Conservation (phyloP, 306 rosid genomes). For the Sicyos baderoa region DNA sequence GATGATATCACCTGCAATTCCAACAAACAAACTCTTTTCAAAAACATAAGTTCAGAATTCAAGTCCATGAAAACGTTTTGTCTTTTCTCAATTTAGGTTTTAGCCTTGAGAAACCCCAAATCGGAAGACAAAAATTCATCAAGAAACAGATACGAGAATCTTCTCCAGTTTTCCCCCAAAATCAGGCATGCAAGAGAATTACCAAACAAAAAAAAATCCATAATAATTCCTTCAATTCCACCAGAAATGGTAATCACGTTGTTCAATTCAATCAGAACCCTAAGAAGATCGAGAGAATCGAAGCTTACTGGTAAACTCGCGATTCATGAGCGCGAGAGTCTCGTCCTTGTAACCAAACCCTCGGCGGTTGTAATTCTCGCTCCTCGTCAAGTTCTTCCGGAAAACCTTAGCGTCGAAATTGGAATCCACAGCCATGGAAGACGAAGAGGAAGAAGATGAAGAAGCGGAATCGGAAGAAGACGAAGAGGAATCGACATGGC, state of each 20-base stretch:
- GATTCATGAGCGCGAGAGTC: slow-evolving; percentile 75
- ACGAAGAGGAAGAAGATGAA: slow-evolving; percentile 21
- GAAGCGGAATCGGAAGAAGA: not conserved
- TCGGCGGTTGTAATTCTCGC: slow-evolving; percentile 72
- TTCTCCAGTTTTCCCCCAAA: slow-evolving; percentile 1
- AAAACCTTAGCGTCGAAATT: slow-evolving; percentile 78
- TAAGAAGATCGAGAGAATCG: not conserved
- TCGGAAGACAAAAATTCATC: not conserved
- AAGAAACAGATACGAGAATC: not conserved
- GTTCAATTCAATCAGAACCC: not conserved
- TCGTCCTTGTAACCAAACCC: slow-evolving; percentile 88
- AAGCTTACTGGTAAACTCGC: slow-evolving; percentile 73
- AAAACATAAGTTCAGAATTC: not conserved
- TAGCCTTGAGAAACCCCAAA: not conserved
- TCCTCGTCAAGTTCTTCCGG: slow-evolving; percentile 78
- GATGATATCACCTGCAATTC: slow-evolving; percentile 63
- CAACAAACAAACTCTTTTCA: not conserved
- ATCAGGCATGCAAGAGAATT: not conserved
- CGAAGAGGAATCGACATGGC: slow-evolving; percentile 39
- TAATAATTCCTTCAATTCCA: not conserved
- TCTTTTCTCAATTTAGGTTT: not conserved
- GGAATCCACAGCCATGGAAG: slow-evolving; percentile 37
- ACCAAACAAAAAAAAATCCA: not conserved
- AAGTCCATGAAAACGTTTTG: not conserved
- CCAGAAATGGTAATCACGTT: not conserved